phyloP scores from a whole-genome alignment of 305 asterid species.

The Fraxinus albicans region DNA sequence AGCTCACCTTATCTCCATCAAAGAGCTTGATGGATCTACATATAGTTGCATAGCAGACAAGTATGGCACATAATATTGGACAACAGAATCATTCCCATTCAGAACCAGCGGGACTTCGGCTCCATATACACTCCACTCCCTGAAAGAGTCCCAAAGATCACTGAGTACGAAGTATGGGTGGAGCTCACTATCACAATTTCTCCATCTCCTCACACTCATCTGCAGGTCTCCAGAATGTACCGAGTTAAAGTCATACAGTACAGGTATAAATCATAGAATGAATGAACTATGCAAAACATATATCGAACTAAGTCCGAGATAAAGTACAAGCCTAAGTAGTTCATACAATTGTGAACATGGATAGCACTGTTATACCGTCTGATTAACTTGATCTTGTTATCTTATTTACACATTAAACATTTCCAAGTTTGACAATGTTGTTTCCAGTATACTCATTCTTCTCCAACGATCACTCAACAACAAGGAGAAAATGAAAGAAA shows the following conservation, averaged over 20 bases:
- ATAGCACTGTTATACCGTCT: not conserved
- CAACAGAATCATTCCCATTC: conserved; percentile 63
- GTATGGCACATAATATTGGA: conserved; percentile 73
- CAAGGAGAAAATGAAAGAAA: too few species aligned
- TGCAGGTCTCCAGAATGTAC: conserved; percentile 36
- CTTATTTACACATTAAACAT: not conserved
- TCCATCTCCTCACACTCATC: conserved; percentile 68
- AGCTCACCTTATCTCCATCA: conserved; percentile 49
- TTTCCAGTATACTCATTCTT: conserved; percentile 4
- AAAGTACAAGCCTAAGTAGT: too few species aligned
- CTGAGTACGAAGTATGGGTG: conserved; percentile 74
- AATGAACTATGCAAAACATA: not conserved
- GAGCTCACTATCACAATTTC: conserved; percentile 42
- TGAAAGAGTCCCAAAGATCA: conserved; percentile 93
- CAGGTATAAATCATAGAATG: not conserved
- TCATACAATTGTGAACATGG: not conserved
- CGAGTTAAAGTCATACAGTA: conserved; percentile 10
- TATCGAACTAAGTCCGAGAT: too few species aligned
- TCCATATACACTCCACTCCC: conserved; percentile 97
- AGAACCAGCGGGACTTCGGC: conserved; percentile 82
- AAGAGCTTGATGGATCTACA: conserved; percentile 58
- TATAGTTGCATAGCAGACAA: conserved; percentile 88
- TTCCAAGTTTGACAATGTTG: not conserved
- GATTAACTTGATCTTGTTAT: not conserved
- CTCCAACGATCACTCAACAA: not conserved